Base-by-base conservation (phyloP, 1,284 basidiomycete genomes). In the Ustilago sp. region DNA sequence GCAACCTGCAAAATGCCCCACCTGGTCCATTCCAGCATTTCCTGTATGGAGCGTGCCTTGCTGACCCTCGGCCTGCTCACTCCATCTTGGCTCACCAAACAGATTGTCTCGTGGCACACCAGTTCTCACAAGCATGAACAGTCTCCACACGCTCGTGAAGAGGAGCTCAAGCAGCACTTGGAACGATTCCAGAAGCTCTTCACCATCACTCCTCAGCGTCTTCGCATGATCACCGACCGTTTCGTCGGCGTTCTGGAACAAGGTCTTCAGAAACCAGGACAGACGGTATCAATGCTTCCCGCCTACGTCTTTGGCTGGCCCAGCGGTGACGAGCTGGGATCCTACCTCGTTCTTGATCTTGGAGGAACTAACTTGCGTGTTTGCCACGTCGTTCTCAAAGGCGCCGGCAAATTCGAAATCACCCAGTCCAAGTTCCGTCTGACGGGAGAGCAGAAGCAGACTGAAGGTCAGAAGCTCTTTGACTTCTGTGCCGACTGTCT, bases 281-380 rank as follows among this genome's bases (percentile, higher is more conserved):
- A 98, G 88, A 89, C 93, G 58, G 95, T 99, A 85, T 93, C 93
- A 28, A 94, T 94, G 95, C 93, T 98, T 65, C 96, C 97, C 5
- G 95, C 96, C 0, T 99, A 89, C 87, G 96, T 99, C 62, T 98
- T 99, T 84, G 95, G 94, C 48, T 99, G 94, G 93, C 97, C 96
- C 17, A 90, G 91, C 8, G 94, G 96, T 4, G 87, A 93, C 63
- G 96, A 99, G 88, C 89, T 88, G 13, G 97, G 97, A 48, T 93
- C 96, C 61, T 98, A 90, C 87, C 91, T 99, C 59, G 94, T 97
- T 3, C 88, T 99, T 58, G 97, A 99, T 87, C 91, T 99, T 56
- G 96, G 95, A 90, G 86, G 85, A 58, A 99, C 97, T 54, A 99
- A 99, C 86, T 90, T 99, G 41, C 94, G 96, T 61, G 96, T 98